These are phyloP conservation scores for Cairneyella variabilis DNA, from an alignment of 495 filamentous ascomycete genomes.

Conservation along the genomic window DNA sequence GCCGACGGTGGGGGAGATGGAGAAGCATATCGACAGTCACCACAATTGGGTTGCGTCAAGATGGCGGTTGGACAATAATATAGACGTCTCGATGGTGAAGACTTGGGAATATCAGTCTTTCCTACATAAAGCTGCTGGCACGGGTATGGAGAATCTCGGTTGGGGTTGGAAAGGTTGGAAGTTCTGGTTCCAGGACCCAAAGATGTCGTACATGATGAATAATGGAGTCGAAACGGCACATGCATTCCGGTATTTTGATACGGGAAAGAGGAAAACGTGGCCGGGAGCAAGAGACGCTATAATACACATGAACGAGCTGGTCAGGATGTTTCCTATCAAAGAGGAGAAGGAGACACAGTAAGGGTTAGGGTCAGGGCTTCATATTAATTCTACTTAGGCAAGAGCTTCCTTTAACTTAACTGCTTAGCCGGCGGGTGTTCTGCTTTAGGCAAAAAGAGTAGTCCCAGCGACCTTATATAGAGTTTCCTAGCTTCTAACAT, in stretches of 20 bases:
- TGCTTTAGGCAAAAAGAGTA: not conserved
- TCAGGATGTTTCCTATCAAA: constrained; percentile 22
- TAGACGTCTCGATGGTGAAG: constrained; percentile 2
- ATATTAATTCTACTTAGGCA: not conserved
- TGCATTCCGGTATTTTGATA: constrained; percentile 33
- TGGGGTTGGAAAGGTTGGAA: constrained; percentile 34
- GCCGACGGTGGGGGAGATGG: constrained; percentile 28
- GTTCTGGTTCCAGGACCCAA: constrained; percentile 33
- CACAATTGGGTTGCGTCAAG: constrained; percentile 29
- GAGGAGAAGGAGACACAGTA: not conserved
- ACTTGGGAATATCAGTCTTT: constrained; percentile 28
- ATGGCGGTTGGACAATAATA: not conserved
- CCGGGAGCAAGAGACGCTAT: constrained; percentile 30
- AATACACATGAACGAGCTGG: constrained; percentile 27
- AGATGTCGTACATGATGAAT: constrained; percentile 33
- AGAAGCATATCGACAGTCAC: constrained; percentile 27
- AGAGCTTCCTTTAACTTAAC: not conserved
- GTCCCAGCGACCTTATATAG: not conserved
- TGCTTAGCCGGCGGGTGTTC: not conserved
- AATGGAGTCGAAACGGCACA: constrained; percentile 34
- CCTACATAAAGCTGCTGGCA: constrained; percentile 34
- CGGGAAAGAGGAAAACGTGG: constrained; percentile 29
- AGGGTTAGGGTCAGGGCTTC: not conserved
- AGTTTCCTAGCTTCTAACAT: not conserved
- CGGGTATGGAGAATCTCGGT: constrained; percentile 37